Base-by-base conservation (phyloP, 2,329 filamentous ascomycete species). In the Chrysosphaeria jannelii region DNA sequence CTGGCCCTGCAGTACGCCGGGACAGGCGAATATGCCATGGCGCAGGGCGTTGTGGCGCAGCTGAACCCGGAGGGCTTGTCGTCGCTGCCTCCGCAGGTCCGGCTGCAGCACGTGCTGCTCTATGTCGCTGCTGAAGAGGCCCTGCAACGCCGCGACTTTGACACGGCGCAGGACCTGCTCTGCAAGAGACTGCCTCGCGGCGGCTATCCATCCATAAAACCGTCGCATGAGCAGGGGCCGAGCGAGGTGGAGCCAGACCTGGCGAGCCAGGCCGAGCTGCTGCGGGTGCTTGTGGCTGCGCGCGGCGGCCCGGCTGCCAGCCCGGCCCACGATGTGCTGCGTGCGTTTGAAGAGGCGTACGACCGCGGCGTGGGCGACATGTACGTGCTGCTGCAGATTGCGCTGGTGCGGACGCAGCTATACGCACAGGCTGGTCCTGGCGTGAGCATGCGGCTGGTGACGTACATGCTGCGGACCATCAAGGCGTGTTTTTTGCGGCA, bases 361-460 rank as follows among this genome's bases (percentile, higher is more conserved):
- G 31, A 33, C 26, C 20, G 23, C 21, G 31, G 28, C 19, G 28
- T 30, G 8, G 31, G 24, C 11, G 51, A 63, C 4, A 53, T 72
- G 13, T 64, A 69, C 17, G 50, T 85, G 23, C 19, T 27, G 6
- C 8, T 31, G 21, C 59, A 62, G 14, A 51, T 88, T 1, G 54
- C 89, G 9, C 52, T 74, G 3, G 44, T 67, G 23, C 88, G 89
- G 39, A 66, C 64, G 1, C 51, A 58, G 5, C 51, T 89, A 4
- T 62, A 76, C 26, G 57, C 62, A 25, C 57, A 54, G 32, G 60
- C 59, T 20, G 68, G 67, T 3, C 59, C 67, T 3, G 57, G 75
- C 0, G n/a, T n/a, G n/a, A n/a, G n/a, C n/a, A 59, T 74, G 33
- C 60, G 69, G 28, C 75, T 63, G 0, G 76, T 90, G 39, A 75